Conservation (phyloP, 2,329 filamentous ascomycete species). For the Exophiala oligosperma region DNA sequence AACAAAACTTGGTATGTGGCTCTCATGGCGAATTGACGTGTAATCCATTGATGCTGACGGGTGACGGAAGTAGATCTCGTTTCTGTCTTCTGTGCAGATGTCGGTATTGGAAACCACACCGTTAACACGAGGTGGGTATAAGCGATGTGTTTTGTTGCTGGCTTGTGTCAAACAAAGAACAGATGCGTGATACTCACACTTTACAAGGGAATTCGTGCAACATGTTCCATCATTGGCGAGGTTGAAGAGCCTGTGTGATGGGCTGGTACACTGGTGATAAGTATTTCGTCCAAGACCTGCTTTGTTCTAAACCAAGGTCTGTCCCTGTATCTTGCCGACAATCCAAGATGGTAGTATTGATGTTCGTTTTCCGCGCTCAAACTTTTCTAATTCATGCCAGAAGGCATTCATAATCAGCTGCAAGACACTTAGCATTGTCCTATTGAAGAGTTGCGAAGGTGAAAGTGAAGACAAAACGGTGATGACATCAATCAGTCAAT, state of each 20-base stretch:
- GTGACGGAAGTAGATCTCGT: background rate
- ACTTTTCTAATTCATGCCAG: background rate
- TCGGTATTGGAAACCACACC: conserved; percentile 5
- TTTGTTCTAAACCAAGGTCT: background rate
- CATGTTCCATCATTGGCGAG: conserved; percentile 6
- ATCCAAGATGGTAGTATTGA: conserved; percentile 12
- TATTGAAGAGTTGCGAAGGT: no score
- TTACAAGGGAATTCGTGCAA: conserved; percentile 14
- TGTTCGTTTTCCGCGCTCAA: conserved; percentile 11
- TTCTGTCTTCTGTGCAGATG: background rate
- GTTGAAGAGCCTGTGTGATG: background rate
- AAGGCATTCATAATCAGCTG: no score
- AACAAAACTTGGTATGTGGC: conserved; percentile 3
- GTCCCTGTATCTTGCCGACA: conserved; percentile 7
- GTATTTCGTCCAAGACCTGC: background rate
- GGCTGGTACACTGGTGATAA: conserved; percentile 1
- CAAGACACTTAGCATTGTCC: no score
- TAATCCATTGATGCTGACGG: background rate
- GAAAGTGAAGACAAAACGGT: no score
- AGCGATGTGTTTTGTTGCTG: conserved; percentile 4
- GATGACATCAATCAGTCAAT: no score
- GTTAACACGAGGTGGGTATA: conserved; percentile 2
- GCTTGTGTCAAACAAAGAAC: conserved; percentile 18
- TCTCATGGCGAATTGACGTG: conserved; percentile 18
- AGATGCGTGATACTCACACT: conserved; percentile 5